Percentiles rank a stretch among this genome's conserved stretches.
Evolutionary conservation across 352 stramenopile genomes (phyloP).

Genomic region (Phytophthora hibernalis): DNA sequence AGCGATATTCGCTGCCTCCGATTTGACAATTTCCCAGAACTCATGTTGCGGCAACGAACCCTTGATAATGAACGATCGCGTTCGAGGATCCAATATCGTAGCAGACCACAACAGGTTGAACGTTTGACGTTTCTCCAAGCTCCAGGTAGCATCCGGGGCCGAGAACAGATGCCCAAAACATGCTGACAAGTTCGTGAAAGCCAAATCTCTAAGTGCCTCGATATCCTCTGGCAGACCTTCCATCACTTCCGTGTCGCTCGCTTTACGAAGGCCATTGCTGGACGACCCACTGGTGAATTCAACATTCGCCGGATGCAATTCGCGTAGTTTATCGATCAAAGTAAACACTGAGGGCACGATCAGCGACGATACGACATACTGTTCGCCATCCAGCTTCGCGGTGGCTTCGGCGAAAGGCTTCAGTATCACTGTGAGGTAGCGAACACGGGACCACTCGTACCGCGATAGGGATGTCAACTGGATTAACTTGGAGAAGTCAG

Average conservation of each 20-base stretch:
- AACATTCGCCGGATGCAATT: constrained; percentile 19
- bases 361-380: constrained; percentile 68
- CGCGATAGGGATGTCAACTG: constrained; percentile 68
- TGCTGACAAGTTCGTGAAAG: constrained; percentile 55
- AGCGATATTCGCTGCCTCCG: constrained; percentile 57
- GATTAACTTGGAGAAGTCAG: constrained; percentile 75
- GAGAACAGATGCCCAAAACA: constrained; percentile 73
- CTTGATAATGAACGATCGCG: constrained; percentile 81
- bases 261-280: constrained; percentile 22
- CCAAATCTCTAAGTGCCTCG: constrained; percentile 61
- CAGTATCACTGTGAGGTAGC: constrained; percentile 63
- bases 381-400: constrained; percentile 62
- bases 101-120: constrained; percentile 78
- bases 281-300: constrained; percentile 3
- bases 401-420: constrained; percentile 75
- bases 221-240: constrained; percentile 70
- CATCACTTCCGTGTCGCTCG: constrained; percentile 13
- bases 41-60: constrained; percentile 59
- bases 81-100: constrained; percentile 77
- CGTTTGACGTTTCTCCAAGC: constrained; percentile 47
- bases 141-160: constrained; percentile 51
- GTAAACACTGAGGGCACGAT: constrained; percentile 78
- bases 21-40: constrained; percentile 79
- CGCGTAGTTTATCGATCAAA: constrained; percentile 68
- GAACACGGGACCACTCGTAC: constrained; percentile 76